Evolutionary conservation across 2,329 filamentous ascomycete species (phyloP), one percentile per base, ranked within the genome.

Genomic region (Epichloe uncinata): DNA sequence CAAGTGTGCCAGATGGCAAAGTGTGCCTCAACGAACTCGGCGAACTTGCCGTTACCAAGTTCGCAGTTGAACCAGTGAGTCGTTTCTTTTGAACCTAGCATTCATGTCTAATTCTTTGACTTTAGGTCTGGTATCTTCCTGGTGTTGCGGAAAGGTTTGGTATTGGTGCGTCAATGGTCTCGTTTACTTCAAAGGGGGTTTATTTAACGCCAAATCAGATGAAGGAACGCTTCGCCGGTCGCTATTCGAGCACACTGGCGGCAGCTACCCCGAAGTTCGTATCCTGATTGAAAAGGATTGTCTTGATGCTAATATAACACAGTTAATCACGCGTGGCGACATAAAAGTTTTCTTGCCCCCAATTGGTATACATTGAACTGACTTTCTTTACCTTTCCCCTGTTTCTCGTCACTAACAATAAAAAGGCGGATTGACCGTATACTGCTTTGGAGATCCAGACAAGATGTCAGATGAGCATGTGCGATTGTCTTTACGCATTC

Each of bases 341-440:
- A 90, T 97, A 69, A 97, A 98, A 69, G 72, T 95, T 42, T 98
- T 97, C 70, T 71, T 97, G 42, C 93, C 93, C 34, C 93, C 93
- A 4, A 97, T 98, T 64, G 93, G 78, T 79, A 67, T 45, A 35
- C 18, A 11, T 30, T 26, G 9, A 33, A 26, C 34, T 11, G 7
- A 34, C 8, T 30, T 20, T 9, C 15, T 42, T 12, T 30, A n/a
- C 2, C n/a, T 16, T 30, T 48, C 3, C 1, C 18, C 15, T 6
- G n/a, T 38, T 5, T 15, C 3, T 45, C 7, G 9, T 4, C 4
- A 36, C 50, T 56, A n/a, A 56, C 20, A 15, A 9, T 16, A 8
- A 4, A 3, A 30, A 79, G 77, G 90, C 51, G 93, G 91, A 8
- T 71, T 97, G 57, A 97, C 93, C 0, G 93, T 97, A 8, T 97